These are phyloP conservation scores for Inosperma sp. DNA, from an alignment of 768 basidiomycete genomes.

Conservation along the genomic window DNA sequence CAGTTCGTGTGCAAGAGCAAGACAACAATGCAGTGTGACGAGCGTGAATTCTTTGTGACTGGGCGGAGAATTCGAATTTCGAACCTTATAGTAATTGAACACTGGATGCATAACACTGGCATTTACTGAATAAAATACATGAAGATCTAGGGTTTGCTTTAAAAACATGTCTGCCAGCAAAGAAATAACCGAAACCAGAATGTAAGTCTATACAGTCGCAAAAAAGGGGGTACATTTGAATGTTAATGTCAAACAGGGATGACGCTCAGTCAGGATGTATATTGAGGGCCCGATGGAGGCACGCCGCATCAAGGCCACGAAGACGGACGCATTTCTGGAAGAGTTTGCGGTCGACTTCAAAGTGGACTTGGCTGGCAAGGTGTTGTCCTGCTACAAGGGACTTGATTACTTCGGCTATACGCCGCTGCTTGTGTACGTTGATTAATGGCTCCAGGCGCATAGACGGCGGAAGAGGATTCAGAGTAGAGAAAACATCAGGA, in stretches of 20 bases:
- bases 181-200: neutral
- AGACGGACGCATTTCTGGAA: slow-evolving; percentile 73
- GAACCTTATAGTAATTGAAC: too few species aligned
- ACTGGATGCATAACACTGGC: too few species aligned
- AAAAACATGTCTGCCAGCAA: too few species aligned
- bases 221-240: neutral
- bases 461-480: slow-evolving; percentile 66
- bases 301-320: slow-evolving; percentile 56
- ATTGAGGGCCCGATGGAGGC: slow-evolving; percentile 36
- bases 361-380: slow-evolving; percentile 67
- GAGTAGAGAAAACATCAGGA: slow-evolving; percentile 73
- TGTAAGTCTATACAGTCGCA: neutral
- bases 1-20: slow-evolving; percentile 3
- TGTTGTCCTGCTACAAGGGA: slow-evolving; percentile 79
- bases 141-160: too few species aligned
- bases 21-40: neutral
- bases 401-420: slow-evolving; percentile 78
- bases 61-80: neutral
- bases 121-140: too few species aligned
- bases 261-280: neutral
- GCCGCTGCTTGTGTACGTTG: slow-evolving; percentile 84
- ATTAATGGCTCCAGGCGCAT: slow-evolving; percentile 83
- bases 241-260: neutral
- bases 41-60: neutral
- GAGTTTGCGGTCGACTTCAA: slow-evolving; percentile 66